A percentile compares a stretch with the other conserved stretches of the same genome.
phyloP scores from a whole-genome alignment of 371 early-diverging fungal genomes.

The Mortierella sp. region DNA sequence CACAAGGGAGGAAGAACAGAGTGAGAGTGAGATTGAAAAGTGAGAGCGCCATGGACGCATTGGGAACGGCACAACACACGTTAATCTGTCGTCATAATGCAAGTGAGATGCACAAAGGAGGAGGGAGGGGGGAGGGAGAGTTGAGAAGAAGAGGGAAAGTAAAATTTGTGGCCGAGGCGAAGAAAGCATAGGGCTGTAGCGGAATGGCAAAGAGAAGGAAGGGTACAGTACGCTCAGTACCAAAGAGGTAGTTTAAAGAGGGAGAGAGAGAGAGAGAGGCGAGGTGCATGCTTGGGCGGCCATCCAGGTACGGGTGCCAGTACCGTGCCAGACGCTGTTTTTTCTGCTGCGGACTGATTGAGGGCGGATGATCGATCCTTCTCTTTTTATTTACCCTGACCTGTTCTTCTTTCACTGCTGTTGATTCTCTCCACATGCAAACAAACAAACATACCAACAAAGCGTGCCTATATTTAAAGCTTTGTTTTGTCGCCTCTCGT shows the following conservation, averaged over 20 bases:
- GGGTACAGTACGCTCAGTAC: background rate
- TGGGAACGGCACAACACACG: background rate
- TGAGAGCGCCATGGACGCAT: background rate
- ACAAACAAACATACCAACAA: too few species aligned
- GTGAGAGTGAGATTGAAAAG: too few species aligned
- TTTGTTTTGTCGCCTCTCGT: background rate
- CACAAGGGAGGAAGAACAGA: background rate
- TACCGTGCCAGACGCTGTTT: background rate
- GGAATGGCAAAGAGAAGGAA: background rate
- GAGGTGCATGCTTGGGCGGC: background rate
- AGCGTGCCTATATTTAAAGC: too few species aligned
- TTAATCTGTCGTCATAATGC: background rate
- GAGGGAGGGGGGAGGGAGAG: background rate
- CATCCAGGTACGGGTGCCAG: background rate
- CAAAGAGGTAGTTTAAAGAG: too few species aligned
- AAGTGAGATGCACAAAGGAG: background rate
- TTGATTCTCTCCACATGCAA: background rate
- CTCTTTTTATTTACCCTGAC: background rate
- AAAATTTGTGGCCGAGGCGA: background rate
- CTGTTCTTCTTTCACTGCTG: background rate
- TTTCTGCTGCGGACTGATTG: background rate
- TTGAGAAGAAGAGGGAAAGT: background rate
- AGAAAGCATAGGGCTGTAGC: background rate
- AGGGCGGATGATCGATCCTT: background rate
- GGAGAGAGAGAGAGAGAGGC: background rate